Base-by-base conservation (phyloP, 345 rosid species). In the Raphanus sativus region DNA sequence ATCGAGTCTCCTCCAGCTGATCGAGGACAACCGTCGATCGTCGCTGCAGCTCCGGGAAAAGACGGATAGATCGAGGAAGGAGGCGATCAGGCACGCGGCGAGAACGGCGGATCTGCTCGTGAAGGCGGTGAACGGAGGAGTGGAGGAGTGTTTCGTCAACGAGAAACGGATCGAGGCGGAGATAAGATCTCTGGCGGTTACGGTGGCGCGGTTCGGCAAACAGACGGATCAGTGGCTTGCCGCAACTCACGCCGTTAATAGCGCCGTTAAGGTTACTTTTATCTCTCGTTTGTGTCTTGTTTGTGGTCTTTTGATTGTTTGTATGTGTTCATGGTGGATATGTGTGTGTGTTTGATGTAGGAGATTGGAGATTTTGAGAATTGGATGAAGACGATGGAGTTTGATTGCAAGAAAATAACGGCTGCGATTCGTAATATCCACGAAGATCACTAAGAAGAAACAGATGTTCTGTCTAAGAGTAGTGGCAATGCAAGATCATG, bases 281-380 rank as follows among this genome's bases (percentile, higher is more conserved):
- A 0, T 45, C 34, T 65, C 65, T 38, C 15, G 15, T 58, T 25
- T 67, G 8, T 21, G 15, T 10, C 48, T 16, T 54, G 0, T 24
- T 9, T 21, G 0, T 0, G 21, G 21, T 21, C 21, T 21, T 34
- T 30, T 33, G 21, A 60, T 64, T 16, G 30, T 66, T 50, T 78
- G 55, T 70, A 11, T 67, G 9, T 8, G 58, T 70, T 70, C 3
- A 63, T 67, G 42, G 50, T 67, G n/a, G 17, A 45, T 26, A 26
- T 55, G 1, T 45, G 63, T 65, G 21, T 58, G 6, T 17, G 12
- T 12, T 59, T 73, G 29, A 6, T 45, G 90, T 45, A 91, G 97
- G 98, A 92, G 79, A 89, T 89, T 55, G 98, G 97, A 65, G 98
- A 94, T 84, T 88, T 94, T 71, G 98, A 94, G 88, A 90, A 94